Base-by-base conservation (phyloP, 2,329 filamentous ascomycete species). In the Scolecobasidium constrictum region DNA sequence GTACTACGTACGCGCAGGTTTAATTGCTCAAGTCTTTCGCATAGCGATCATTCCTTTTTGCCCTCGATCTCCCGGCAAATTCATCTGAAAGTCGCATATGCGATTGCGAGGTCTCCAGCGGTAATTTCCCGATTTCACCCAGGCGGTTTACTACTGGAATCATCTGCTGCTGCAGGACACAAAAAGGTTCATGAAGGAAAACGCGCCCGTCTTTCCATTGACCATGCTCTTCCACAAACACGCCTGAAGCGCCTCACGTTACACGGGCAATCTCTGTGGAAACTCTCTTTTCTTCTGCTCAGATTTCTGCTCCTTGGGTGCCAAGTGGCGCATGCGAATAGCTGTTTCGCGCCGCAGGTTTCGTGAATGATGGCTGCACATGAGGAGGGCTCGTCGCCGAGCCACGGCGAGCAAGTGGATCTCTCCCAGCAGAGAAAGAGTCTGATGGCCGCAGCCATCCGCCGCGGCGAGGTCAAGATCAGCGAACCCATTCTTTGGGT, bases 381-480 rank as follows among this genome's bases (percentile, higher is more conserved):
- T 13, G 33, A 37, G n/a, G 33, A 34, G 13, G 31, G 17, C 22
- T 15, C 15, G 23, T n/a, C n/a, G n/a, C n/a, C n/a, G n/a, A n/a
- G n/a, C n/a, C 12, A 16, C 18, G 23, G 15, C 33, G 26, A 37
- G 23, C 20, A 42, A 18, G 26, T 22, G 2, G 33, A 36, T 5
- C 7, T n/a, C 13, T 5, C 31, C 7, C 17, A 41, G 19, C 26
- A 43, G 20, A 13, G 17, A 18, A 34, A 20, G 20, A 35, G 37
- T 15, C 17, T 21, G 9, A 28, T 23, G 11, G 43, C 43, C 3
- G 45, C 45, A 20, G 44, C 44, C 15, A 28, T 47, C 23, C 45
- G 45, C 18, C 43, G 45, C 5, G 44, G 45, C 13, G 33, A 46
- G 7, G 22, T 42, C 26, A 46, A 42, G 17, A 47, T 47, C 36